phyloP scores from a whole-genome alignment of 805 yeast species.

The Candida chauliodis region DNA sequence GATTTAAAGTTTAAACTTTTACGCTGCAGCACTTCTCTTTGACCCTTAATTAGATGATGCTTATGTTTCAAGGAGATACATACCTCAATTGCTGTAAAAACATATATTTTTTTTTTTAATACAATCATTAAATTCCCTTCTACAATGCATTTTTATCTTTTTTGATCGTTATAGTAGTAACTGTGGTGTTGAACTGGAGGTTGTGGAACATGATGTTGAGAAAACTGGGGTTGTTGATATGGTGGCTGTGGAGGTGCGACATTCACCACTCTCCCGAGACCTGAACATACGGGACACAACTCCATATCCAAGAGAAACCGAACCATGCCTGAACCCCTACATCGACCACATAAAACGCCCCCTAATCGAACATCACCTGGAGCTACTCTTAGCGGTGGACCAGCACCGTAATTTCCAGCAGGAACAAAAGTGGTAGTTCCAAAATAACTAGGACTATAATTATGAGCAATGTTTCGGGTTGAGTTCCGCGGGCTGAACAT shows the following conservation, averaged over 20 bases:
- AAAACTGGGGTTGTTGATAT: conserved; percentile 3
- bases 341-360: conserved; percentile 68
- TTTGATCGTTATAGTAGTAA: neutral
- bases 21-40: no score
- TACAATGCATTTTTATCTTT: no score
- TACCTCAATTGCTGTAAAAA: no score
- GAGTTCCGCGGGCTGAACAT: conserved; percentile 39
- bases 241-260: conserved; percentile 4
- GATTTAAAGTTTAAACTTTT: no score
- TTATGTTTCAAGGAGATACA: no score
- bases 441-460: conserved; percentile 6
- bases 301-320: conserved; percentile 53
- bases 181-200: conserved; percentile 4
- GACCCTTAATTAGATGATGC: no score
- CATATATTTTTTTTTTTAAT: no score
- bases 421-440: conserved; percentile 11
- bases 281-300: conserved; percentile 60
- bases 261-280: conserved; percentile 54
- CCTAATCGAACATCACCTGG: conserved; percentile 82
- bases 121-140: no score
- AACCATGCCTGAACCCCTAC: conserved; percentile 62
- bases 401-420: conserved; percentile 12
- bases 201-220: neutral
- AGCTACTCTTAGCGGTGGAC: conserved; percentile 40
- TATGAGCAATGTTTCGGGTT: neutral